These are phyloP conservation scores for Apophysomyces variabilis DNA, from an alignment of 371 early-diverging fungal genomes.

Conservation along the genomic window DNA sequence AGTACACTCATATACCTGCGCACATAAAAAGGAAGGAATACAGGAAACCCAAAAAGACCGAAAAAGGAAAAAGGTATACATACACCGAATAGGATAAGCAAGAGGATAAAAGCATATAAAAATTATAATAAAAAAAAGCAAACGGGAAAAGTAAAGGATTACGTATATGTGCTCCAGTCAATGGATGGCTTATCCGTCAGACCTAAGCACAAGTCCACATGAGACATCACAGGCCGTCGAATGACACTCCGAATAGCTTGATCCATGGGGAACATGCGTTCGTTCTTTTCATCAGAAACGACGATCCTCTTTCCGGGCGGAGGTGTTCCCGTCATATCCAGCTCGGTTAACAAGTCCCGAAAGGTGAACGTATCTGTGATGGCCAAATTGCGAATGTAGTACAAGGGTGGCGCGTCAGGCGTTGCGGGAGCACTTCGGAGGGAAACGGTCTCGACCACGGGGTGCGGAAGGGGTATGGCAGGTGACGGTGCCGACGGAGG, in stretches of 20 bases:
- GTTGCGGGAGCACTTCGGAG: conserved; percentile 27
- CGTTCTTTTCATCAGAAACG: conserved; percentile 41
- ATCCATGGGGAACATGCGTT: conserved; percentile 44
- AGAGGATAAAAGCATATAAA: not conserved
- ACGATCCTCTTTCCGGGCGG: conserved; percentile 55
- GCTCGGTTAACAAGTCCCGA: conserved; percentile 44
- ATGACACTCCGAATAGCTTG: conserved; percentile 51
- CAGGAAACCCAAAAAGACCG: not conserved
- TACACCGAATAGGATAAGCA: not conserved
- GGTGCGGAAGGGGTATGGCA: conserved; percentile 3
- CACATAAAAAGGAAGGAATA: not conserved
- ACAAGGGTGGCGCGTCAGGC: conserved; percentile 19
- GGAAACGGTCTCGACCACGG: conserved; percentile 49
- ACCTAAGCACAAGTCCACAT: conserved; percentile 50
- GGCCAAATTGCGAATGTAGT: conserved; percentile 51
- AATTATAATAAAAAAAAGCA: not conserved
- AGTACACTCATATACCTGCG: not conserved
- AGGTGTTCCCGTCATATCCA: conserved; percentile 45
- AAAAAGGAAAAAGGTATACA: not conserved
- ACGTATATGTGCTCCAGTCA: conserved; percentile 44
- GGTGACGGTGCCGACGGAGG: conserved; percentile 14
- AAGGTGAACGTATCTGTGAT: conserved; percentile 56
- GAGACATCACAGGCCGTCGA: conserved; percentile 33
- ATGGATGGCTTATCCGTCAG: conserved; percentile 47
- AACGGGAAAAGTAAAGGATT: not conserved